Evolutionary conservation across 257 asterid genomes (phyloP).

Genomic region (Salvia miltiorrhiza): DNA sequence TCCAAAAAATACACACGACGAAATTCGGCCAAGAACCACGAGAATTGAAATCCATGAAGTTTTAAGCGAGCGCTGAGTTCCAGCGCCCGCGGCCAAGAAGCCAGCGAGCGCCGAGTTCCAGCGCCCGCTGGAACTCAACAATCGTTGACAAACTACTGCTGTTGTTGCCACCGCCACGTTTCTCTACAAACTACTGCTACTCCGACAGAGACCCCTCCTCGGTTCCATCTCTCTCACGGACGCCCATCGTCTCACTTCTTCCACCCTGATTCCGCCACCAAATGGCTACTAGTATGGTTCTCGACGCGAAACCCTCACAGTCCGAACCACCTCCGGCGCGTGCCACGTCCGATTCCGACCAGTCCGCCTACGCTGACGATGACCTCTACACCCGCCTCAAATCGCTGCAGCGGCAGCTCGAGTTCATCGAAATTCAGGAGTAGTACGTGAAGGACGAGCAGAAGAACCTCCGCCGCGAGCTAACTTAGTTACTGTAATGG

Average conservation of each 20-base stretch:
- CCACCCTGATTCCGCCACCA: not conserved
- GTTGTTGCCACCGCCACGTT: not conserved
- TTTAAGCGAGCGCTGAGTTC: no score
- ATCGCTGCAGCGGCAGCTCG: slow-evolving; percentile 68
- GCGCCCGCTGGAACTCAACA: no score
- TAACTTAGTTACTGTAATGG: no score
- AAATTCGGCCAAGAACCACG: no score
- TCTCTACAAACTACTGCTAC: not conserved
- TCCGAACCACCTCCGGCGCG: slow-evolving; percentile 39
- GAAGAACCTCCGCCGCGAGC: slow-evolving; percentile 83
- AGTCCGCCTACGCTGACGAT: slow-evolving; percentile 41
- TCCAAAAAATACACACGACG: no score
- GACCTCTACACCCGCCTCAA: slow-evolving; percentile 74
- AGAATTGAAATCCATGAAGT: no score
- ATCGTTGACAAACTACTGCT: no score
- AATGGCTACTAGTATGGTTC: slow-evolving; percentile 54
- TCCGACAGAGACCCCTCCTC: not conserved
- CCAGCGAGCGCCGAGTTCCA: no score
- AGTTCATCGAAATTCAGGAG: slow-evolving; percentile 76
- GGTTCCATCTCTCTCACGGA: not conserved
- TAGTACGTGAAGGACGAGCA: slow-evolving; percentile 80
- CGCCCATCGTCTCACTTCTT: not conserved
- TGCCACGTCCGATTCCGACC: slow-evolving; percentile 14
- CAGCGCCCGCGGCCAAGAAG: no score
- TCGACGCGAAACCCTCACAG: slow-evolving; percentile 38